phyloP scores from a whole-genome alignment of 2,329 filamentous ascomycete species.

The Cladosporium austrohemisphaericum region DNA sequence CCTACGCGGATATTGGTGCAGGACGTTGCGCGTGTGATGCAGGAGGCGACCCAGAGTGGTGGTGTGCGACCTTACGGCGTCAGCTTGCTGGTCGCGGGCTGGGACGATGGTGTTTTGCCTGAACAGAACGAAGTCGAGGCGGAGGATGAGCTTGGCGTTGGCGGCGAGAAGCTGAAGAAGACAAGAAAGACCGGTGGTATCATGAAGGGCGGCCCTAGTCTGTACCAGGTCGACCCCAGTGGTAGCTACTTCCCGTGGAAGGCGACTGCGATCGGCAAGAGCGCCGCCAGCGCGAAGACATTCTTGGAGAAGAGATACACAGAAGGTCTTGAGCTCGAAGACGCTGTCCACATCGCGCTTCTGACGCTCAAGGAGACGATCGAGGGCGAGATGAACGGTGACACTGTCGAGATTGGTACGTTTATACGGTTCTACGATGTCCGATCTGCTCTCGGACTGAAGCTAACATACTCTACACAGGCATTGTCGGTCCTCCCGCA shows the following conservation, averaged over 20 bases:
- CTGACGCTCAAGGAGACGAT: conserved; percentile 98
- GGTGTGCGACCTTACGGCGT: conserved; percentile 97
- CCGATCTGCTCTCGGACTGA: conserved; percentile 2
- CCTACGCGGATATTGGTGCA: conserved; percentile 98
- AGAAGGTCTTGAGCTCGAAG: conserved; percentile 92
- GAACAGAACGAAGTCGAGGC: conserved; percentile 68
- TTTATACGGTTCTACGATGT: conserved; percentile 24
- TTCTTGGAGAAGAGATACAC: conserved; percentile 99
- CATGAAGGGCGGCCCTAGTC: conserved; percentile 89
- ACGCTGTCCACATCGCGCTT: conserved; percentile 96
- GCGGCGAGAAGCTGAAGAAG: conserved; percentile 67
- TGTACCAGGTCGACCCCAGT: conserved; percentile 99
- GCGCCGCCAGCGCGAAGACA: conserved; percentile 95
- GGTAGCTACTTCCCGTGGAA: conserved; percentile 99
- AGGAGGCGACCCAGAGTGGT: conserved; percentile 96
- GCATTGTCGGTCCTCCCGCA: conserved; percentile 91
- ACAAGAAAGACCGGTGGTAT: conserved; percentile 91
- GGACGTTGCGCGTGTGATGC: conserved; percentile 95
- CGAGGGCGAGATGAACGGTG: conserved; percentile 97
- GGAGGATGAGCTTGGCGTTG: conserved; percentile 45
- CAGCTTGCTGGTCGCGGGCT: conserved; percentile 89
- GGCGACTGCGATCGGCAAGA: conserved; percentile 97
- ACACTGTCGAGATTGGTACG: conserved; percentile 95
- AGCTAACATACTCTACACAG: conserved; percentile 44
- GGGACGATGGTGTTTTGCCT: conserved; percentile 94